Evolutionary conservation across 2,329 filamentous ascomycete genomes (phyloP).

Genomic region (Aspergillus tamarii): DNA sequence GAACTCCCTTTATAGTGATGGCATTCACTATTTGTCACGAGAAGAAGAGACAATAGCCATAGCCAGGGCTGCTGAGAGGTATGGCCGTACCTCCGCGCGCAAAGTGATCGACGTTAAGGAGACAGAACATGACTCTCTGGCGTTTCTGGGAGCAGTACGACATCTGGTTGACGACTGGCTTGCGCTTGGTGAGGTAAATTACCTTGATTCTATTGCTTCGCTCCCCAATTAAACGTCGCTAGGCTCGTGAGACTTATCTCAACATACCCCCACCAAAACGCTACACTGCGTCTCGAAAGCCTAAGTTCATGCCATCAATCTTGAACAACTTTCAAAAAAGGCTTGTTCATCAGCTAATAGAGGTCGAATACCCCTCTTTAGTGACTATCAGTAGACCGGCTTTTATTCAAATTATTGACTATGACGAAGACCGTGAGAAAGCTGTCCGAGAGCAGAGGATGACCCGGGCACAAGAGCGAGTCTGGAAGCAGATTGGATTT

Average conservation of each 20-base stretch:
- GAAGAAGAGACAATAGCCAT: slow-evolving; percentile 58
- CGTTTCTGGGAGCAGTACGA: slow-evolving; percentile 54
- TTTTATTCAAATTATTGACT: slow-evolving; percentile 47
- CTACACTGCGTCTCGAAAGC: slow-evolving; percentile 19
- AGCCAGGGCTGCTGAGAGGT: slow-evolving; percentile 48
- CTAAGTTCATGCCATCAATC: slow-evolving; percentile 25
- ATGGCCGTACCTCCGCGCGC: slow-evolving; percentile 32
- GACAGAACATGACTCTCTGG: slow-evolving; percentile 56
- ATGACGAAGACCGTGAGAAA: slow-evolving; percentile 41
- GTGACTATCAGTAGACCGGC: slow-evolving; percentile 40
- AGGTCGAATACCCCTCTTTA: slow-evolving; percentile 57
- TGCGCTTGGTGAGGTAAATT: slow-evolving; percentile 27
- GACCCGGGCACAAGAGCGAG: slow-evolving; percentile 29
- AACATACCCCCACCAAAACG: slow-evolving; percentile 47
- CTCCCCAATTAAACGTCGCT: slow-evolving; percentile 8
- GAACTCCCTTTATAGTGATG: slow-evolving; percentile 57
- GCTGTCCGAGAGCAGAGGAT: slow-evolving; percentile 32
- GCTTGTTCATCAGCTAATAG: slow-evolving; percentile 68
- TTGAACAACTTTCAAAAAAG: slow-evolving; percentile 65
- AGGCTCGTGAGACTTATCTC: slow-evolving; percentile 41
- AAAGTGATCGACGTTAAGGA: slow-evolving; percentile 54
- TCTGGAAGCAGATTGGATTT: slow-evolving; percentile 45
- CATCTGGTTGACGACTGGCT: slow-evolving; percentile 53
- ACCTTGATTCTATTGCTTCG: neutral
- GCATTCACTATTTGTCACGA: slow-evolving; percentile 65